Base-by-base conservation (phyloP, 768 basidiomycete genomes). In the Leccinum rimulosum region DNA sequence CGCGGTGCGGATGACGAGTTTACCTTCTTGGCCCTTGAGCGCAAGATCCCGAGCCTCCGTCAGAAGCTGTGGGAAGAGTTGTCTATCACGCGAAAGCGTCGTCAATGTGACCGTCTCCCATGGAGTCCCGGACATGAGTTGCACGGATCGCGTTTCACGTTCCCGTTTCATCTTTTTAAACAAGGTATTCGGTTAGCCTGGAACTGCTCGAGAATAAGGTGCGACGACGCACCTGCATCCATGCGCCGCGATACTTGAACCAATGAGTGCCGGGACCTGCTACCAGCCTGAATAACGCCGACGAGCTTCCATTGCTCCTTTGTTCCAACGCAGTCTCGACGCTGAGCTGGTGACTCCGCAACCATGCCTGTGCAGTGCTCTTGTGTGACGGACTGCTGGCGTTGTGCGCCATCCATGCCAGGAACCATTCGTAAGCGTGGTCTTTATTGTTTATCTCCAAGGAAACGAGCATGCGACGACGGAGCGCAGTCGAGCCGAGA, bases 101-200 rank as follows among this genome's bases (percentile, higher is more conserved):
- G 95, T 99, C 48, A 99, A 80, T 40, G 88, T 95, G 50, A 98
- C 87, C 0, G 96, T 98, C 75, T 99, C 97, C 95, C 96, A 99
- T 59, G 97, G 97, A 6, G 84, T 84, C 7, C 96, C 95, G 6
- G 93, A 90, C 79, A 89, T 89, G 50, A 94, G 79, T 67, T 94
- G 88, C 84, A 95, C 91, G 30, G 95, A 87, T 64, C 92, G 89
- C 22, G 90, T 91, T 73, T 97, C 94, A 54, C 97, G 85, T 76
- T 98, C 95, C 14, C 97, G 86, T 78, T 93, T 93, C 64, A 98
- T 88, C 94, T 96, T 64, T 6, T 9, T 56, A 35, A 15, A 38
- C 15, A 10, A 8, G 53, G 63, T 27, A 56, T 50, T n/a, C 48
- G 27, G 25, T 15, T n/a, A 48, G 51, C 25, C 45, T 45, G 38